Base-by-base conservation (phyloP, 2,329 filamentous ascomycete genomes). In the Aspergillus costaricaensis region DNA sequence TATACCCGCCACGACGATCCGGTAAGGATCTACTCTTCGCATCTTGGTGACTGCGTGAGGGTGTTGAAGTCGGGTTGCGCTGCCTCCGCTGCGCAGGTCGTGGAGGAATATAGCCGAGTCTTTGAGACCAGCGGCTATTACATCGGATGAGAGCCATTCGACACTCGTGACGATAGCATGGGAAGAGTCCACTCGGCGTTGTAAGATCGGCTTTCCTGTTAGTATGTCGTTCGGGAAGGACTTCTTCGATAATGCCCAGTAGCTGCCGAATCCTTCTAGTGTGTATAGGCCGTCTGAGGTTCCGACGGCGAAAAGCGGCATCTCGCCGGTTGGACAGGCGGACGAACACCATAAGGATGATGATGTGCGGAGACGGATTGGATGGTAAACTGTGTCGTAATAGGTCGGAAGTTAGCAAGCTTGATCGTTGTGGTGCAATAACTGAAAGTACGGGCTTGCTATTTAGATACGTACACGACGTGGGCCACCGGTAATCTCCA, bases 311-410 rank as follows among this genome's bases (percentile, higher is more conserved):
- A 79, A 79, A 9, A 71, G 56, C 1, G 72, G 66, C 15, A 64
- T 71, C 15, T 65, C 61, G 4, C 69, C 65, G 21, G 61, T 62
- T 39, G 76, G 76, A 23, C 71, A 73, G 2, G 76, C 61, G 1
- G 75, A 70, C 3, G 75, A 76, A 53, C 72, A 77, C 74, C 75
- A 78, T 30, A 77, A 54, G 1, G 74, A 72, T 17, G 67, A 63
- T 32, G 66, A 60, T 3, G 68, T 68, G 25, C 58, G 68, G 55
- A 74, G 71, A 23, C 68, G 67, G 4, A 70, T 68, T 1, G 71
- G 68, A 44, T 72, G 71, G 3, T 65, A 60, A 17, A 72, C 69
- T 72, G 53, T 9, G 36, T 15, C 12, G 32, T 25, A 32, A 6
- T 25, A 32, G 9, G 14, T 30, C 14, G 32, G 38, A 12, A 12